phyloP scores from a whole-genome alignment of 2,329 filamentous ascomycete genomes.

The Fusarium sulawesiense region DNA sequence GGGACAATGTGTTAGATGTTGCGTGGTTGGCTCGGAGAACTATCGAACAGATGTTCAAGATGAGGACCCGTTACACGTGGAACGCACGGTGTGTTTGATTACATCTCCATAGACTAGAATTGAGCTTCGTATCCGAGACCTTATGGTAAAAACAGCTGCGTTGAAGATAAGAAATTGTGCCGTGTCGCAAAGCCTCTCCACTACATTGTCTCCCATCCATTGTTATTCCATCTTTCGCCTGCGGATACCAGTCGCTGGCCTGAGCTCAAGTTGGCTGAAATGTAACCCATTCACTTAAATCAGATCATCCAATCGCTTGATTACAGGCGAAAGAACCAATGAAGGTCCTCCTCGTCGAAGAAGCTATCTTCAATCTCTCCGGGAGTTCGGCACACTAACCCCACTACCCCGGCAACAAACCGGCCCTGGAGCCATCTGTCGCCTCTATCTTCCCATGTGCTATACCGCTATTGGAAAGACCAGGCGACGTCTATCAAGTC shows the following conservation, averaged over 20 bases:
- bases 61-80: too few species aligned
- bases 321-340: neutral
- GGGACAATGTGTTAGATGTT: neutral
- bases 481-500: constrained; percentile 8
- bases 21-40: neutral
- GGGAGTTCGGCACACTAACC: constrained; percentile 10
- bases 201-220: too few species aligned
- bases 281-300: too few species aligned
- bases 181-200: too few species aligned
- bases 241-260: neutral
- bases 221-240: neutral
- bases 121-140: too few species aligned
- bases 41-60: too few species aligned
- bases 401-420: constrained; percentile 16
- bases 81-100: neutral
- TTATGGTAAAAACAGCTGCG: too few species aligned
- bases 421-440: neutral
- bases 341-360: neutral
- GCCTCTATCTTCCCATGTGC: neutral
- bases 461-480: constrained; percentile 14
- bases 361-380: neutral
- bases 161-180: too few species aligned
- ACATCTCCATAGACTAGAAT: neutral
- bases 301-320: too few species aligned
- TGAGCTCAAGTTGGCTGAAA: neutral